A percentile compares a stretch with the other conserved stretches of the same genome.
Evolutionary conservation across 1,139 yeast genomes (phyloP).

Genomic region (Taphrina flavorubra): DNA sequence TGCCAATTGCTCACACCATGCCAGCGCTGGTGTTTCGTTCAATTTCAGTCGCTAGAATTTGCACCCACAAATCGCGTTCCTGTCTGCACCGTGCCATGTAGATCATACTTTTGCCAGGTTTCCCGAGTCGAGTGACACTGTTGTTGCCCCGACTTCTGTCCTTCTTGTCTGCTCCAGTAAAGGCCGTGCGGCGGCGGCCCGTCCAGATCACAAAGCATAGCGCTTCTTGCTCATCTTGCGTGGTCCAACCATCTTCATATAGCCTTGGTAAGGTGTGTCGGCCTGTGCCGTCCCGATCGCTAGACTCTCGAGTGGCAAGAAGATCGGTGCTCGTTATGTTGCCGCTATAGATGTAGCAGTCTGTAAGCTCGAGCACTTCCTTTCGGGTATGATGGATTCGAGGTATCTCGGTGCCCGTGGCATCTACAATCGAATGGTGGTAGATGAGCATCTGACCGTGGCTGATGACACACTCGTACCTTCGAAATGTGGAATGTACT

Average conservation of each 20-base stretch:
- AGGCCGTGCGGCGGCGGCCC: constrained; percentile 60
- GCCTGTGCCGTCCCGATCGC: constrained; percentile 54
- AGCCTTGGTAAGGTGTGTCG: constrained; percentile 64
- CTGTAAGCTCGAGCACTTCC: constrained; percentile 60
- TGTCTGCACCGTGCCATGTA: constrained; percentile 82
- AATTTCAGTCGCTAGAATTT: constrained; percentile 65
- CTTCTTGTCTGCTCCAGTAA: constrained; percentile 35
- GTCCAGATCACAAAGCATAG: constrained; percentile 86
- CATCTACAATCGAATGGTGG: constrained; percentile 45
- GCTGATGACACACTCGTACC: constrained; percentile 66
- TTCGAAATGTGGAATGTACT: constrained; percentile 69
- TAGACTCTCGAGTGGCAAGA: constrained; percentile 42
- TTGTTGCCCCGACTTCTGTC: constrained; percentile 22
- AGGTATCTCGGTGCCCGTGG: constrained; percentile 52
- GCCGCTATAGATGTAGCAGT: constrained; percentile 80
- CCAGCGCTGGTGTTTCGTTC: constrained; percentile 56
- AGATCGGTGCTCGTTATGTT: constrained; percentile 57
- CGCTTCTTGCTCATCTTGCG: constrained; percentile 72
- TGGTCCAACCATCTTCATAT: constrained; percentile 82
- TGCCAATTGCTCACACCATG: not conserved
- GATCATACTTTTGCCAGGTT: constrained; percentile 69
- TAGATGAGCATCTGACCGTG: constrained; percentile 65
- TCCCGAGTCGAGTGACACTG: constrained; percentile 62
- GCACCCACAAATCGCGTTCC: constrained; percentile 84
- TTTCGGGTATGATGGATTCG: constrained; percentile 42